Conservation (phyloP, 148 eudicot species). For the Persicaria maculosa region DNA sequence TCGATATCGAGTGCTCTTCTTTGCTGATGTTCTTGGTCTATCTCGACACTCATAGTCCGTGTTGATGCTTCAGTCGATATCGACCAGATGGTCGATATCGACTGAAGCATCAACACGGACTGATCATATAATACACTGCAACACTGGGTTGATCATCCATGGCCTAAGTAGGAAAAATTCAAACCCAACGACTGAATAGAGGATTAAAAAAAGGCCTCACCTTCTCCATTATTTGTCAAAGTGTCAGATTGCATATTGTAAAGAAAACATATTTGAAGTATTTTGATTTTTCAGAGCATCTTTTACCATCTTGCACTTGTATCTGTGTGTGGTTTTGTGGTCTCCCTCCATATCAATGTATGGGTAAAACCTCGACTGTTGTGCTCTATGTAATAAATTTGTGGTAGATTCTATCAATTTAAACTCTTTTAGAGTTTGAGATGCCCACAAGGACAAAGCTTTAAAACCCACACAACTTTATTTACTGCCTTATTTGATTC, state of each 20-base stretch:
- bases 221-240: slow-evolving; percentile 7
- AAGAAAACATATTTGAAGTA: too few species aligned
- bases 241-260: not conserved
- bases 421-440: too few species aligned
- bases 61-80: too few species aligned
- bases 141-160: too few species aligned
- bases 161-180: not conserved
- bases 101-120: too few species aligned
- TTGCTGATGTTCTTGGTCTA: too few species aligned
- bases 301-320: not conserved
- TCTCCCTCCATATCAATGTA: slow-evolving; percentile 5
- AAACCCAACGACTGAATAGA: not conserved
- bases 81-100: too few species aligned
- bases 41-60: too few species aligned
- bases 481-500: not conserved
- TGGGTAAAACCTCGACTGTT: slow-evolving; percentile 9
- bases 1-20: too few species aligned
- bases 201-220: not conserved
- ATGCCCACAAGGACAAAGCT: not conserved
- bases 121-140: too few species aligned
- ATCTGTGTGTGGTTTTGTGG: slow-evolving; percentile 2
- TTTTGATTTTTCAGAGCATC: slow-evolving; percentile 10
- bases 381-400: slow-evolving; percentile 5
- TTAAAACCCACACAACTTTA: not conserved
- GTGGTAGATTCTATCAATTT: slow-evolving; percentile 6